These are phyloP conservation scores for fission yeast (Schizosaccharomyces pombe) DNA, from an alignment of 805 yeast genomes.

Conservation along the genomic window ASM294v3 CU329670.1:4255501-4256000, in stretches of 20 bases:
- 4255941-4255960: slow-evolving; percentile 7
- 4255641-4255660: no score
- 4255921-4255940: slow-evolving; percentile 3
- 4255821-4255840: slow-evolving; percentile 1
- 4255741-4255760: slow-evolving; percentile 3
- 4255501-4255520: neutral
- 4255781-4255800: no score
- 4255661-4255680: no score
- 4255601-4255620: no score
- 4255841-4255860: neutral
- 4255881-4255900: slow-evolving; percentile 7
- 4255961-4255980: slow-evolving; percentile 6
- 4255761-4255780: slow-evolving; percentile 2
- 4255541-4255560: no score
- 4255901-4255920: slow-evolving; percentile 2
- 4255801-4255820: no score
- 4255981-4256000: slow-evolving; percentile 11
- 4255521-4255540: neutral
- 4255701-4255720: no score
- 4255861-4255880: neutral
- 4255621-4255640: no score
- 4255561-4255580: no score
- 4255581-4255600: no score
- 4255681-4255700: no score
- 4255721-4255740: slow-evolving; percentile 4